phyloP scores from a whole-genome alignment of 805 yeast genomes.

The Suhomyces sp. region DNA sequence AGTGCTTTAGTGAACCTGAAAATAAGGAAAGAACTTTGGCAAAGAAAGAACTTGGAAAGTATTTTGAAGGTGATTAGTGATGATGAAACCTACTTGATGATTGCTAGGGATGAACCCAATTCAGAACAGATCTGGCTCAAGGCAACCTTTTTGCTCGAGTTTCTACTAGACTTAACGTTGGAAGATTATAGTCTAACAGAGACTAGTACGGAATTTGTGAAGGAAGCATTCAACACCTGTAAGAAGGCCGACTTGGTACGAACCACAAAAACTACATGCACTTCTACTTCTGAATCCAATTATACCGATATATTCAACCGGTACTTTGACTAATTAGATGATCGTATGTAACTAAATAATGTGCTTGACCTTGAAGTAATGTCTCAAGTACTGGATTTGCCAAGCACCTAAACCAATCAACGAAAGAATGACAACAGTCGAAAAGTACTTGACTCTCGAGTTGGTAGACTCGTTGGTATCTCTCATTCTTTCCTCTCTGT shows the following conservation, averaged over 20 bases:
- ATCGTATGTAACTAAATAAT: slow-evolving; percentile 45
- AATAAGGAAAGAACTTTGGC: slow-evolving; percentile 7
- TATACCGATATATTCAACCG: background rate
- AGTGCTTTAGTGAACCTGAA: background rate
- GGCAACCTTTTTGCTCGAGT: slow-evolving; percentile 19
- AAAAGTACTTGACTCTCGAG: slow-evolving; percentile 85
- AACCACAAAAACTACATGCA: background rate
- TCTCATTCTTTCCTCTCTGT: slow-evolving; percentile 88
- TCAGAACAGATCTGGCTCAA: slow-evolving; percentile 26
- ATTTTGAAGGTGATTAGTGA: slow-evolving; percentile 10
- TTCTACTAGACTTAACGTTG: slow-evolving; percentile 18
- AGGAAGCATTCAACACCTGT: background rate
- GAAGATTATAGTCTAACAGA: slow-evolving; percentile 3
- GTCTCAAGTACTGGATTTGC: slow-evolving; percentile 90
- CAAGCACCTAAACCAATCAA: slow-evolving; percentile 81
- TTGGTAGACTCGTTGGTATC: slow-evolving; percentile 97
- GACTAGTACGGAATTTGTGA: background rate
- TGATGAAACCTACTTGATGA: slow-evolving; percentile 10
- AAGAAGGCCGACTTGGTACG: slow-evolving; percentile 1
- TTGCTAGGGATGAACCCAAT: slow-evolving; percentile 22
- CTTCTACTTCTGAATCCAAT: too few species aligned
- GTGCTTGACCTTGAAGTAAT: slow-evolving; percentile 85
- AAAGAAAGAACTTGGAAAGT: slow-evolving; percentile 5
- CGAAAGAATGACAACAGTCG: slow-evolving; percentile 62
- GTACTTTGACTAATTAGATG: background rate